phyloP scores from a whole-genome alignment of 2,329 filamentous ascomycete species.

The Fusarium subtropicale region DNA sequence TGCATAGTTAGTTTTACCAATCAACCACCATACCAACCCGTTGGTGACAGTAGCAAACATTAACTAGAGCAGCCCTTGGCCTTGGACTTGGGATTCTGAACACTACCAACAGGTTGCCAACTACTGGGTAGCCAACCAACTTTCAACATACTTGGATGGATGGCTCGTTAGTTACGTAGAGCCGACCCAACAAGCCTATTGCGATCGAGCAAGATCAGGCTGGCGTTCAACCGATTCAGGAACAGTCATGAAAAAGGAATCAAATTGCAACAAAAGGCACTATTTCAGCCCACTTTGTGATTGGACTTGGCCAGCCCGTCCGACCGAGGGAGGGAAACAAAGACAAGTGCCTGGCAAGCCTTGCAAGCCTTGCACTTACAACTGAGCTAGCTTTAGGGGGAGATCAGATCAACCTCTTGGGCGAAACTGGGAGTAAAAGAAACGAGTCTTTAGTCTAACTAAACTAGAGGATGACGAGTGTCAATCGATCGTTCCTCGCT shows the following conservation, averaged over 20 bases:
- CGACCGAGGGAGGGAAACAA: not conserved
- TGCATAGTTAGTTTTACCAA: slow-evolving; percentile 7
- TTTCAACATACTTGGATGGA: not conserved
- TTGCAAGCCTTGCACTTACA: slow-evolving; percentile 4
- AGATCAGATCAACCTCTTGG: slow-evolving; percentile 13
- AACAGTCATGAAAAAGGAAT: slow-evolving; percentile 19
- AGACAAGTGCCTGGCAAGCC: slow-evolving; percentile 1
- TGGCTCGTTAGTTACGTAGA: not conserved
- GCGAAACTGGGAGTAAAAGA: slow-evolving; percentile 9
- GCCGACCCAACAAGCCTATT: slow-evolving; percentile 17
- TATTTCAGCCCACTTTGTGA: slow-evolving; percentile 3
- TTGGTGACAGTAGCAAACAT: slow-evolving; percentile 6
- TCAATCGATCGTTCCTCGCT: slow-evolving; percentile 11
- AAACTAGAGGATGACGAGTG: slow-evolving; percentile 32
- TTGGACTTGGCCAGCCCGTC: not conserved
- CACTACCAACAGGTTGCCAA: not conserved
- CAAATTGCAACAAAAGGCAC: slow-evolving; percentile 8
- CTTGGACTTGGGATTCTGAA: slow-evolving; percentile 7
- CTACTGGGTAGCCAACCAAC: not conserved
- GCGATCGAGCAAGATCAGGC: slow-evolving; percentile 16
- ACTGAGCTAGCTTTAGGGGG: slow-evolving; percentile 11
- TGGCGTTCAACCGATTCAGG: slow-evolving; percentile 37
- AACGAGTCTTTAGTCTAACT: slow-evolving; percentile 7
- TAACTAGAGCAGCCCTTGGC: slow-evolving; percentile 6
- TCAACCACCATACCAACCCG: slow-evolving; percentile 8